Percentiles rank a stretch among this genome's conserved stretches.
These are phyloP conservation scores for Phytophthora sp. DNA, from an alignment of 352 stramenopile genomes.

Conservation along the genomic window DNA sequence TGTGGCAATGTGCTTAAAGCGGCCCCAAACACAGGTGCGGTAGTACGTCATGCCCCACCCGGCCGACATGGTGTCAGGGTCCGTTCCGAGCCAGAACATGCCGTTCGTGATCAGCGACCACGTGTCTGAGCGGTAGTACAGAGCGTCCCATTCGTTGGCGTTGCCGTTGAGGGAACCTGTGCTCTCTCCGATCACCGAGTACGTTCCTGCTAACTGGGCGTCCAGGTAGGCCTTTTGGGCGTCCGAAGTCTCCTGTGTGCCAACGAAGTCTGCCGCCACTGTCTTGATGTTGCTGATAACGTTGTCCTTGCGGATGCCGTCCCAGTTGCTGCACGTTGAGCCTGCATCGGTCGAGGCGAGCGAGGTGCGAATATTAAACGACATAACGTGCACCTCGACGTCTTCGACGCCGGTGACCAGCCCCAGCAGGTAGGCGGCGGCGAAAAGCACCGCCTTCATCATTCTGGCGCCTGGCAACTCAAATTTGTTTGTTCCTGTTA, in stretches of 20 bases:
- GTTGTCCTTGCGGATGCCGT: conserved; percentile 68
- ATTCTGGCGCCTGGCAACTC: conserved; percentile 10
- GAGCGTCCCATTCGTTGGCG: conserved; percentile 59
- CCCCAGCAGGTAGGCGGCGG: conserved; percentile 22
- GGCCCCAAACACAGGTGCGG: conserved; percentile 69
- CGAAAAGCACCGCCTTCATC: conserved; percentile 26
- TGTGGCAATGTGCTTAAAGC: conserved; percentile 73
- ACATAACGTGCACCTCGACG: conserved; percentile 67
- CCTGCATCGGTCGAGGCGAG: conserved; percentile 46
- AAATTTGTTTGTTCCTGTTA: conserved; percentile 10
- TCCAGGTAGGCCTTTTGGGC: conserved; percentile 72
- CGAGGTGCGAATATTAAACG: conserved; percentile 85
- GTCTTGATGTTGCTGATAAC: conserved; percentile 62
- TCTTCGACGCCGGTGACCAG: conserved; percentile 33
- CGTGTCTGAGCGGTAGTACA: conserved; percentile 68
- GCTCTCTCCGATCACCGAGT: conserved; percentile 65
- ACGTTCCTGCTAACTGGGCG: conserved; percentile 51
- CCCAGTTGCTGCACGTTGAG: conserved; percentile 64
- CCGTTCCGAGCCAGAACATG: conserved; percentile 75
- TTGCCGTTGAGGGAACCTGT: conserved; percentile 68
- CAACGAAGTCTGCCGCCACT: conserved; percentile 70
- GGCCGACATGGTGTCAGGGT: conserved; percentile 53
- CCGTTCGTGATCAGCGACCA: conserved; percentile 67
- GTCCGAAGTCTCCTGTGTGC: conserved; percentile 83
- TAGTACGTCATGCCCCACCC: conserved; percentile 79